Percentiles rank a stretch among this genome's conserved stretches.
Evolutionary conservation across 1,284 basidiomycete genomes (phyloP).

Genomic region (Neonothopanus nambi): DNA sequence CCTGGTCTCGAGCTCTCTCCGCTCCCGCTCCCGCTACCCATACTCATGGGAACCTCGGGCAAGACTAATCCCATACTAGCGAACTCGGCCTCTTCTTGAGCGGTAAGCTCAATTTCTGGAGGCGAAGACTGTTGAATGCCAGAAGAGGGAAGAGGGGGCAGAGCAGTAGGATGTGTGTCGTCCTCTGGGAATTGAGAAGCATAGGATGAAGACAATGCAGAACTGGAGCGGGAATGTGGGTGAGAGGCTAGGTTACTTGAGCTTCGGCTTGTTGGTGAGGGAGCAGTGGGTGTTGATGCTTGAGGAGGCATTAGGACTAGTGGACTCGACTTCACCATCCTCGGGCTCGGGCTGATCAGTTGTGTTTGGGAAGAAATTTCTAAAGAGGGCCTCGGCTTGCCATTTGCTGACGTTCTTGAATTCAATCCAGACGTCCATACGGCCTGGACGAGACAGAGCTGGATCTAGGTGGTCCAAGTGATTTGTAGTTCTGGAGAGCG

Average conservation of each 20-base stretch:
- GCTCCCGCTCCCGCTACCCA: background rate
- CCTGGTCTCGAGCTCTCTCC: background rate
- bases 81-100: conserved; percentile 11
- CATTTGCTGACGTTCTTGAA: conserved; percentile 82
- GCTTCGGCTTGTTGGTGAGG: conserved; percentile 5
- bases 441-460: conserved; percentile 80
- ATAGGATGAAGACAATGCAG: background rate
- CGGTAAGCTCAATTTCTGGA: conserved; percentile 4
- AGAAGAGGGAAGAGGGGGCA: background rate
- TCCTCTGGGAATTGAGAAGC: background rate
- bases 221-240: conserved; percentile 3
- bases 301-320: background rate
- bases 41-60: conserved; percentile 3
- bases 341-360: conserved; percentile 25
- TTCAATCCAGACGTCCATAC: conserved; percentile 89
- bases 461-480: conserved; percentile 83
- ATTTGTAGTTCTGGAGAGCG: conserved; percentile 64
- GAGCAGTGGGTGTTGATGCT: conserved; percentile 20
- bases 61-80: conserved; percentile 7
- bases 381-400: conserved; percentile 81
- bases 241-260: background rate
- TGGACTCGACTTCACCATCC: background rate
- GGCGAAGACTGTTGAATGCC: background rate
- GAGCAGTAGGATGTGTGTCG: background rate
- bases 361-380: conserved; percentile 80